Conservation (phyloP, 1,284 basidiomycete species). For the Coniophora puteana region DNA sequence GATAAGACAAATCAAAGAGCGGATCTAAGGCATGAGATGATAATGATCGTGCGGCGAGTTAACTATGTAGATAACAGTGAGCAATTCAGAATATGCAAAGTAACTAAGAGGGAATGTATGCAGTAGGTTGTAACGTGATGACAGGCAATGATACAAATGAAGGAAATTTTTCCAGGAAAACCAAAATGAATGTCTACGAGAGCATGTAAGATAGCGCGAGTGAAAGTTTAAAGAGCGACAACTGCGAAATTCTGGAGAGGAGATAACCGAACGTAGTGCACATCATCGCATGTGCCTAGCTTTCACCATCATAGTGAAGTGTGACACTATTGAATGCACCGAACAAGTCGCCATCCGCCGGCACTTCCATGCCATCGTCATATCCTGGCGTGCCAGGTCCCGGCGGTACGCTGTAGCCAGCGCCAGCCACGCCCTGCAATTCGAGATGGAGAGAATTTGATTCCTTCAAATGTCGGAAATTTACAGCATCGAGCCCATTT, state of each 20-base stretch:
- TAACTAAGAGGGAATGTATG: conserved; percentile 19
- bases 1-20: conserved; percentile 27
- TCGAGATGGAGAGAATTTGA: conserved; percentile 89
- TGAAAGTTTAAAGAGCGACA: conserved; percentile 16
- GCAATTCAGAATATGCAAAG: conserved; percentile 15
- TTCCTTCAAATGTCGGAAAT: conserved; percentile 90
- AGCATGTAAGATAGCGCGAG: conserved; percentile 7
- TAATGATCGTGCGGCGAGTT: conserved; percentile 15
- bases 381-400: conserved; percentile 25
- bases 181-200: conserved; percentile 15
- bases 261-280: conserved; percentile 7
- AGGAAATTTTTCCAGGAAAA: conserved; percentile 16
- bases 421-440: conserved; percentile 42
- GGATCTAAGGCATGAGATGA: too few species aligned
- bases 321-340: conserved; percentile 86
- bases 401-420: conserved; percentile 24
- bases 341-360: conserved; percentile 58
- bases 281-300: conserved; percentile 13
- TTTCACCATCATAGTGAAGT: conserved; percentile 78
- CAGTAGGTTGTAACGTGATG: too few species aligned
- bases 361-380: conserved; percentile 48
- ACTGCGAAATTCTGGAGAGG: conserved; percentile 6
- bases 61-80: conserved; percentile 19
- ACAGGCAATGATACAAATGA: conserved; percentile 33
- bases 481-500: conserved; percentile 83